Evolutionary conservation across 441 rosid species (phyloP), one percentile per base, ranked within the genome.

Genomic region (Erysimum cheiri): DNA sequence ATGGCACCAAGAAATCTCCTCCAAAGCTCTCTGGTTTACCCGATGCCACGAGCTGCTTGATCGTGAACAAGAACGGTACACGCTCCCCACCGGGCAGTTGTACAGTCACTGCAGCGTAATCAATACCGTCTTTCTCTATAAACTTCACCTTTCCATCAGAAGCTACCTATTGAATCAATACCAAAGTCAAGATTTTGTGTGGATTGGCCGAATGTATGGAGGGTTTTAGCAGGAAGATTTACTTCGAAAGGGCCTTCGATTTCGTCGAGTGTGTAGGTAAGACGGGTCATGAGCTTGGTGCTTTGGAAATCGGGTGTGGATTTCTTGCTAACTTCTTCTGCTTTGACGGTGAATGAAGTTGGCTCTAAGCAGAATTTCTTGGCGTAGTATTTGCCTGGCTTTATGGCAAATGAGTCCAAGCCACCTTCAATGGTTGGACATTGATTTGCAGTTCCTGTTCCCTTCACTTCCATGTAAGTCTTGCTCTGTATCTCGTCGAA

Each of bases 61-160:
- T 78, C 11, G 96, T 90, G 81, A 92, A 92, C 28, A 92, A 85
- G 88, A 92, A 92, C 0, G 96, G 98, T 48, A 90, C 92, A 7
- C 92, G 90, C 73, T 92, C 95, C 0, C 98, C 98, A 8, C 98
- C 93, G 0, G 96, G 93, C 11, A 88, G 83, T 80, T 92, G 98
- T 8, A 87, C 93, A 0, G 96, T 90, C 29, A 92, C 98, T 1
- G 93, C 92, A n/a, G 96, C 96, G 4, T 90, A 90, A 56, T 92
- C 96, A 14, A 88, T 86, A 1, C 98, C 96, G 28, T 90, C 95
- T 73, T 90, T 90, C 80, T 90, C 93, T 66, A 64, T 87, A 41
- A 90, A 92, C 70, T 82, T 92, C 69, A 88, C 65, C 2, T 78
- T 60, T 8, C 93, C 89, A 54, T 87, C 85, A 0, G 92, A 5